These are phyloP conservation scores for Mycena haematopus DNA, from an alignment of 768 basidiomycete species.

Conservation along the genomic window DNA sequence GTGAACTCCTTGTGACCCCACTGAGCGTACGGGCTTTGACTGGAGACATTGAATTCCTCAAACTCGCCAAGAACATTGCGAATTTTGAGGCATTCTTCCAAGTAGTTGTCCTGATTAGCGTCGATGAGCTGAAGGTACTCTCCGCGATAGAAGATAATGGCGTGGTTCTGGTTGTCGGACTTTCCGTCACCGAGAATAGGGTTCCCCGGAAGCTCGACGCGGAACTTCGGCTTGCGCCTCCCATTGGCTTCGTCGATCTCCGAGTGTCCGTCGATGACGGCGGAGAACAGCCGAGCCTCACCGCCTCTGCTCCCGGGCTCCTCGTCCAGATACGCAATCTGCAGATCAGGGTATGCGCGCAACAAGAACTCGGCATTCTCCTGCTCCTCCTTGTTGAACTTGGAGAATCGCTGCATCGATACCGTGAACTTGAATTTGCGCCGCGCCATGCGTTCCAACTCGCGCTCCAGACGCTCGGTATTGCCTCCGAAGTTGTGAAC, in stretches of 20 bases:
- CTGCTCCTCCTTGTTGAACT: constrained; percentile 99
- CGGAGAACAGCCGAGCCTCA: constrained; percentile 89
- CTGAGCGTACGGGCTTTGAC: constrained; percentile 94
- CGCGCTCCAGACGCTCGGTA: constrained; percentile 93
- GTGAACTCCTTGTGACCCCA: constrained; percentile 95
- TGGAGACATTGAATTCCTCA: constrained; percentile 89
- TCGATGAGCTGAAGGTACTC: constrained; percentile 99
- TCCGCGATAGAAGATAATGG: constrained; percentile 98
- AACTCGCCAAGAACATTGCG: constrained; percentile 97
- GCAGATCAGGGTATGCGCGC: constrained; percentile 97
- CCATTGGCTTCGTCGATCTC: constrained; percentile 90
- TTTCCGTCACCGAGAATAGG: constrained; percentile 99
- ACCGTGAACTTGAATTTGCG: constrained; percentile 98
- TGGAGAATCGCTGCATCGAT: constrained; percentile 98
- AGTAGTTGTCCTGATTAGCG: constrained; percentile 99
- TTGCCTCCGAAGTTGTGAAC: constrained; percentile 97
- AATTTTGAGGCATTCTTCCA: constrained; percentile 99
- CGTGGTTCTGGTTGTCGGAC: constrained; percentile 99
- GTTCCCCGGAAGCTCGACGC: constrained; percentile 96
- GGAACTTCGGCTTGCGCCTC: constrained; percentile 95
- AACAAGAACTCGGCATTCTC: constrained; percentile 98
- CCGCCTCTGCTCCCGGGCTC: constrained; percentile 89
- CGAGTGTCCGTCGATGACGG: constrained; percentile 96
- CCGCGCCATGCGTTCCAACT: constrained; percentile 95
- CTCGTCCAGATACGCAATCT: constrained; percentile 98